phyloP scores from a whole-genome alignment of 495 filamentous ascomycete genomes.

The Pseudoneurospora amorphoporcata region DNA sequence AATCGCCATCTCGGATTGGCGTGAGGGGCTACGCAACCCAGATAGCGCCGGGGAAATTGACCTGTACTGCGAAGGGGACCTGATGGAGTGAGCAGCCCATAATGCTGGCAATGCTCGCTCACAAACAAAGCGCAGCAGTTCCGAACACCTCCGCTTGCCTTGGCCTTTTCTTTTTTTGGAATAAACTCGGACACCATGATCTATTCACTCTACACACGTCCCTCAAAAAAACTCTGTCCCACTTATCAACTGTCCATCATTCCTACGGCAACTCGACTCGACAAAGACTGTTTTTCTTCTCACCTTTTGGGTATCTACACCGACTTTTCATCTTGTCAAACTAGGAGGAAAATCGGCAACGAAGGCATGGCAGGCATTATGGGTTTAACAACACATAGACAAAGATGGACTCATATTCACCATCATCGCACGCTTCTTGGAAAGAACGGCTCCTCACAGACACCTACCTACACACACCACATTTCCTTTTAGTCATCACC shows the following conservation, averaged over 20 bases:
- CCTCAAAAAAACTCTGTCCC: background rate
- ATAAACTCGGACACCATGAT: background rate
- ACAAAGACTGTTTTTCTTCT: background rate
- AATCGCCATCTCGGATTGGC: constrained; percentile 87
- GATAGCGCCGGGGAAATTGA: constrained; percentile 72
- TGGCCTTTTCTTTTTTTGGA: background rate
- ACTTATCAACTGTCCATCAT: background rate
- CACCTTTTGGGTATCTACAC: background rate
- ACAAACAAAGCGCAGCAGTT: background rate
- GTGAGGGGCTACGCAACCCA: constrained; percentile 59
- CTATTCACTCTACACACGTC: background rate
- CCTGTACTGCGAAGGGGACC: constrained; percentile 48
- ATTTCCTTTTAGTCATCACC: background rate
- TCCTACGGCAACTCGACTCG: background rate
- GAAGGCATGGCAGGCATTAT: background rate
- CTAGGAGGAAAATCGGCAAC: background rate
- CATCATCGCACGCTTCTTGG: background rate
- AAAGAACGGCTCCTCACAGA: background rate
- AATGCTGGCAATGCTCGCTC: background rate
- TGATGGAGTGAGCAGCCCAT: constrained; percentile 2
- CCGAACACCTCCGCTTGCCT: background rate
- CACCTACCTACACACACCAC: background rate
- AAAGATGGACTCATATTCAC: background rate
- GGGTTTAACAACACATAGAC: background rate
- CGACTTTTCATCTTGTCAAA: background rate